Percentiles rank a stretch among this genome's conserved stretches.
Evolutionary conservation across 169 alveolate genomes (phyloP).

Genomic region (Fabrea salina): DNA sequence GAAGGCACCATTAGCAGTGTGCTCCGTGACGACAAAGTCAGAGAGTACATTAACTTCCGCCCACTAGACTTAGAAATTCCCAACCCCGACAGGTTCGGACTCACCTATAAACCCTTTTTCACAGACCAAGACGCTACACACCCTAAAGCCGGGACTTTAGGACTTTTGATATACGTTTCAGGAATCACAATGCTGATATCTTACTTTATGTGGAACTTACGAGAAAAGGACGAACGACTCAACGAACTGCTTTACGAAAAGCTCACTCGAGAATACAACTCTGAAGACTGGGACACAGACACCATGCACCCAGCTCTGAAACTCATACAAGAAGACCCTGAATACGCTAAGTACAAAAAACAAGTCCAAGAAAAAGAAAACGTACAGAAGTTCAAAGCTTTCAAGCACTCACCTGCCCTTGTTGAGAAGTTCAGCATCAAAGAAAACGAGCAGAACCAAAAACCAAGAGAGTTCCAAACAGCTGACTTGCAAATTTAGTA

Average conservation of each 20-base stretch:
- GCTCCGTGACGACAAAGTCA: neutral
- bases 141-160: conserved; percentile 30
- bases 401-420: neutral
- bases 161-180: neutral
- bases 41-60: conserved; percentile 27
- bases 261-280: conserved; percentile 2
- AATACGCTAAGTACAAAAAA: neutral
- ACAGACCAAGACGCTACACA: conserved; percentile 26
- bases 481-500: too few relatives aligned
- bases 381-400: neutral
- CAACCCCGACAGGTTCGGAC: neutral
- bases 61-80: conserved; percentile 16
- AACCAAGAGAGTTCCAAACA: too few relatives aligned
- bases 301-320: conserved; percentile 20
- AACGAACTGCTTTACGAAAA: conserved; percentile 6
- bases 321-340: neutral
- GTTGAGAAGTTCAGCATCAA: neutral
- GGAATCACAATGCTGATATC: neutral
- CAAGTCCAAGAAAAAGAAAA: neutral
- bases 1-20: conserved; percentile 21
- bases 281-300: neutral
- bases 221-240: conserved; percentile 3
- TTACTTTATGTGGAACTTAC: neutral
- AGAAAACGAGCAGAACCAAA: neutral
- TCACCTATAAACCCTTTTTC: conserved; percentile 28